Evolutionary conservation across 2,329 filamentous ascomycete genomes (phyloP), one percentile per base, ranked within the genome.

Genomic region (Sporothrix globosa): DNA sequence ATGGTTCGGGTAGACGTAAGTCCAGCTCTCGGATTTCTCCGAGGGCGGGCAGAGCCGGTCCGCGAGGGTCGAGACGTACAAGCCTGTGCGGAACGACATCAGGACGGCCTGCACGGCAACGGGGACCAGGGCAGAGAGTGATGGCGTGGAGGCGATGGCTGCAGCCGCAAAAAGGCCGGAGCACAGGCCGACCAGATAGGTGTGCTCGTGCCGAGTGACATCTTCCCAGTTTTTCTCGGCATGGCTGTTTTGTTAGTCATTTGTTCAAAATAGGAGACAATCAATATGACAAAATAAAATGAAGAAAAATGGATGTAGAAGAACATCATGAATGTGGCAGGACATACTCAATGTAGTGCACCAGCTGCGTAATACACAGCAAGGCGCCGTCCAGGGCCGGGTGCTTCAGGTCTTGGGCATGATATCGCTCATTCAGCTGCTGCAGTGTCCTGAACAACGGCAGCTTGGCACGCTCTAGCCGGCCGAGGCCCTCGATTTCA

Each of bases 111-210:
- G 86, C 19, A 90, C 84, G 67, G 85, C 89, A 67, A 91, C 82
- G 7, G 85, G 85, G 27, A 91, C 82, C 48, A 92, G 81, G 61
- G 87, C 83, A 21, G 86, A 86, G 63, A 91, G 80, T 6, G 87
- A 89, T 71, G 85, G 85, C 44, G 89, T 85, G 27, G 86, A 88
- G 14, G 89, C 86, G 70, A 91, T 86, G 19, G 88, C 90, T 14
- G 86, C 82, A n/a, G 88, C 90, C n/a, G 90, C 89, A 75, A 92
- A 86, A 27, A 90, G 82, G 67, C 90, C 90, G 53, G 88, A 90
- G 82, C 90, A 91, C 56, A 92, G 84, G 71, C 89, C 90, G 39
- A 91, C 83, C 30, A 89, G 81, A 76, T 85, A 81, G 17, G 83
- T 86, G 80, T 87, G 78, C 76, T 82, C 76, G 77, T 83, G 77